Base-by-base conservation (phyloP, 108 stramenopile genomes). In the Cyclotella choctawhatcheeana region DNA sequence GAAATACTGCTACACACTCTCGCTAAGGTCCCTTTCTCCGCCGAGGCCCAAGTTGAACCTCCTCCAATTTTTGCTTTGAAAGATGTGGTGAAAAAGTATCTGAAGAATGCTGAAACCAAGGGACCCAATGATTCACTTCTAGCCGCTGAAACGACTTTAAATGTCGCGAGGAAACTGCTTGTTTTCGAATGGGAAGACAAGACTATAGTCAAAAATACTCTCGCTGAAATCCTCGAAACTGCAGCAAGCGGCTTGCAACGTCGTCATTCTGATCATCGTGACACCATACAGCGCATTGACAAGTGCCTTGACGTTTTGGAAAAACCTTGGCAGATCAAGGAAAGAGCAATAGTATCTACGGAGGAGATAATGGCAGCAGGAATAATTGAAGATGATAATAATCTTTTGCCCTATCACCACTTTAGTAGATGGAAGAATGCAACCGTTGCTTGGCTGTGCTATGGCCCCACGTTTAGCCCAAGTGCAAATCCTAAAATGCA, bases 271-370 rank as follows among this genome's bases (percentile, higher is more conserved):
- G 68, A 69, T 43, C 68, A 69, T 27, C 68, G 68, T 13, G 68
- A 69, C 44, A 32, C 54, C 55, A 44, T 69, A 8, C 34, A 33
- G n/a, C 68, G 68, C 7, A 69, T 69, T 22, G 68, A 69, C 45
- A 55, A 44, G n/a, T 44, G 26, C 8, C 55, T 69, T 25, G 68
- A 69, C 27, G 16, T 26, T 6, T 43, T 69, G 40, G 68, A 69
- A n/a, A 69, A 69, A 51, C 68, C 68, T 40, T 69, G 68, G 68
- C 53, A 34, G 37, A 69, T 69, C 43, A 69, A 44, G n/a, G 68
- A 69, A 44, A 69, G 58, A n/a, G 30, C 22, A 17, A 37, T 14
- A 44, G 53, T 10, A 37, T 69, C 37, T 44, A 12, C 44, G 17
- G 27, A 54, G 44, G 37, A 44, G 27, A 55, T 3, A 22, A 22